Evolutionary conservation across 805 yeast genomes (phyloP).

Genomic region (Peterozyma toletana): DNA sequence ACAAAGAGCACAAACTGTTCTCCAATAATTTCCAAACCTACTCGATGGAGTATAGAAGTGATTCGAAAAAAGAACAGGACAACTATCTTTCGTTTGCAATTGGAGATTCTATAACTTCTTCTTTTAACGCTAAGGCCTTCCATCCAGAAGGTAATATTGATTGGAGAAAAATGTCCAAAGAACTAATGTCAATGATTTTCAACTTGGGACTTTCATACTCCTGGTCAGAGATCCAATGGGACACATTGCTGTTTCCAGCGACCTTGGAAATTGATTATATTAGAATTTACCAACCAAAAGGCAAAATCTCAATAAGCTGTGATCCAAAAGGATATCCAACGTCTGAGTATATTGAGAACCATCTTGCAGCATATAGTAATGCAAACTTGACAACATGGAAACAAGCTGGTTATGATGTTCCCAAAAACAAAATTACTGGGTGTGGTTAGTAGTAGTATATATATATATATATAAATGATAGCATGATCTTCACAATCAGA

Average conservation of each 20-base stretch:
- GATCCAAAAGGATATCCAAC: slow-evolving; percentile 32
- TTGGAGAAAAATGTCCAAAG: slow-evolving; percentile 69
- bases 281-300: slow-evolving; percentile 31
- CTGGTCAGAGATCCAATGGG: slow-evolving; percentile 34
- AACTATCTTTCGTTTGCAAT: slow-evolving; percentile 29
- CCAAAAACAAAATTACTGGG: slow-evolving; percentile 19
- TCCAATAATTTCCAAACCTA: slow-evolving; percentile 21
- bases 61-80: slow-evolving; percentile 12
- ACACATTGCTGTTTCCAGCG: slow-evolving; percentile 26
- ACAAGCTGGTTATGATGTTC: slow-evolving; percentile 27
- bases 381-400: slow-evolving; percentile 29
- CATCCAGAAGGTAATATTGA: slow-evolving; percentile 49
- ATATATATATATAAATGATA: no score
- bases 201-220: slow-evolving; percentile 71
- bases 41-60: slow-evolving; percentile 28
- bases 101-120: slow-evolving; percentile 21
- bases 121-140: slow-evolving; percentile 24
- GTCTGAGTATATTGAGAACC: slow-evolving; percentile 25
- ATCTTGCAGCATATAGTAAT: slow-evolving; percentile 26
- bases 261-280: slow-evolving; percentile 30
- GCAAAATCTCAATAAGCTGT: slow-evolving; percentile 23
- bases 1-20: neutral
- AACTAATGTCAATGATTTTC: slow-evolving; percentile 77
- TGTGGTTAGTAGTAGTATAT: slow-evolving; percentile 7
- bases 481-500: no score